phyloP scores from a whole-genome alignment of 1,284 basidiomycete genomes.

The Albatrellus sp. region DNA sequence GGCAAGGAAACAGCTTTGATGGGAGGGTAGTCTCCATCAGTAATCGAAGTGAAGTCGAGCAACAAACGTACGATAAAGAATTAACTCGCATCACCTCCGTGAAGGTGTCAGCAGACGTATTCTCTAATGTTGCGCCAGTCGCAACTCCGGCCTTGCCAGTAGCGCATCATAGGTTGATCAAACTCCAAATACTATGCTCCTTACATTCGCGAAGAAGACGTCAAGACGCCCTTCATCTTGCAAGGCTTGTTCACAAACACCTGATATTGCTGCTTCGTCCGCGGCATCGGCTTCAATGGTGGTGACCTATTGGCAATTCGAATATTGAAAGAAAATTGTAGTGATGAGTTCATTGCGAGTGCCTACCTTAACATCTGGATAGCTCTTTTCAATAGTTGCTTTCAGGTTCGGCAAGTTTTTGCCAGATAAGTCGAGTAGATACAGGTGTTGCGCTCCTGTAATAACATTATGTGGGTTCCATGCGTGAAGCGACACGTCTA shows the following conservation, averaged over 20 bases:
- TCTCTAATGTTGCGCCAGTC: slow-evolving; percentile 30
- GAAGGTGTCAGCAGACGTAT: slow-evolving; percentile 57
- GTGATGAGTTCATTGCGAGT: neutral
- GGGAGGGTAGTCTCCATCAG: neutral
- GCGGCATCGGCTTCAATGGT: slow-evolving; percentile 73
- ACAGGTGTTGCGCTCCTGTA: slow-evolving; percentile 73
- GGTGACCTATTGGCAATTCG: slow-evolving; percentile 62
- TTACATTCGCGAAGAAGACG: slow-evolving; percentile 89
- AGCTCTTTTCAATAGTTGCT: slow-evolving; percentile 50
- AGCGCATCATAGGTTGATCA: neutral
- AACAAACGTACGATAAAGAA: slow-evolving; percentile 53
- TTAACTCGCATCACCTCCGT: slow-evolving; percentile 76
- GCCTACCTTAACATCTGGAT: slow-evolving; percentile 68
- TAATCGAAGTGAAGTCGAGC: neutral
- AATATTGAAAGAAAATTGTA: neutral
- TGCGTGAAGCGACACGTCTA: slow-evolving; percentile 16
- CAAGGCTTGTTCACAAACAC: slow-evolving; percentile 61
- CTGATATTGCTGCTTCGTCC: slow-evolving; percentile 60
- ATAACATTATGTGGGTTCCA: slow-evolving; percentile 3
- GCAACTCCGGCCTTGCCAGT: slow-evolving; percentile 50
- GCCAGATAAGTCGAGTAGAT: slow-evolving; percentile 68
- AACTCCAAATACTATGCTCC: slow-evolving; percentile 10
- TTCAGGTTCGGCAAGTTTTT: slow-evolving; percentile 66
- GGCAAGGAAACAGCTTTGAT: slow-evolving; percentile 76
- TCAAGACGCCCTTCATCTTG: slow-evolving; percentile 79